These are phyloP conservation scores for Acacia concinna DNA, from an alignment of 331 rosid genomes.

Conservation along the genomic window DNA sequence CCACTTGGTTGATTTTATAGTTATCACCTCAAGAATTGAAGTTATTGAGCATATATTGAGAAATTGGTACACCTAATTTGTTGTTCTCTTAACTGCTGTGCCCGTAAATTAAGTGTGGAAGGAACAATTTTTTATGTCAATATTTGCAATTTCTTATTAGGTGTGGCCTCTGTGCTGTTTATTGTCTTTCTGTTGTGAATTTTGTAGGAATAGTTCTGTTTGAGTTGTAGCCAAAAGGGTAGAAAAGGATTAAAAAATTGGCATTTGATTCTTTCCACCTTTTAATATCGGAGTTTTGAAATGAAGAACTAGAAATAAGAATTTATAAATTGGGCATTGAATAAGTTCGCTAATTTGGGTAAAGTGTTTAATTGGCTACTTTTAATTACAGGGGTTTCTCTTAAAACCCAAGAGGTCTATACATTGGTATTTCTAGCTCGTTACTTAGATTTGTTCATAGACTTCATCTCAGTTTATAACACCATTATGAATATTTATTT, in stretches of 20 bases:
- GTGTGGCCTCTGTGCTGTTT: not conserved
- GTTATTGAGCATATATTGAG: not conserved
- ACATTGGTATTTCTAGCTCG: constrained; percentile 82
- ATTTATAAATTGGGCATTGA: not conserved
- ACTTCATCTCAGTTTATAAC: constrained; percentile 75
- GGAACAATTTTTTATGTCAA: not conserved
- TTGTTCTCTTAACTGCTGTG: not conserved
- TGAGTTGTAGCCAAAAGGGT: not conserved
- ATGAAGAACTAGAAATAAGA: not conserved
- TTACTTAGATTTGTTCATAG: constrained; percentile 87
- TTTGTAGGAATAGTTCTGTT: not conserved
- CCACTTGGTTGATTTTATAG: not conserved
- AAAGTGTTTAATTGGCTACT: not conserved
- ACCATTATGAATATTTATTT: too few relatives aligned
- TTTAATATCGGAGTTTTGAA: not conserved
- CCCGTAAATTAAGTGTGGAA: not conserved
- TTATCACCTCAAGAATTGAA: not conserved
- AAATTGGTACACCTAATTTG: not conserved
- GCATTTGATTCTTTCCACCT: not conserved
- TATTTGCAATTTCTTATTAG: not conserved
- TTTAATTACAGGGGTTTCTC: constrained; percentile 70
- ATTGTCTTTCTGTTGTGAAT: not conserved
- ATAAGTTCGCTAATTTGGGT: not conserved
- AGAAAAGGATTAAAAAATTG: not conserved
- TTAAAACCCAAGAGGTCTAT: constrained; percentile 88